Percentiles rank a stretch among this genome's conserved stretches.
phyloP scores from a whole-genome alignment of 2,329 filamentous ascomycete genomes.

The Emergomyces orientalis region DNA sequence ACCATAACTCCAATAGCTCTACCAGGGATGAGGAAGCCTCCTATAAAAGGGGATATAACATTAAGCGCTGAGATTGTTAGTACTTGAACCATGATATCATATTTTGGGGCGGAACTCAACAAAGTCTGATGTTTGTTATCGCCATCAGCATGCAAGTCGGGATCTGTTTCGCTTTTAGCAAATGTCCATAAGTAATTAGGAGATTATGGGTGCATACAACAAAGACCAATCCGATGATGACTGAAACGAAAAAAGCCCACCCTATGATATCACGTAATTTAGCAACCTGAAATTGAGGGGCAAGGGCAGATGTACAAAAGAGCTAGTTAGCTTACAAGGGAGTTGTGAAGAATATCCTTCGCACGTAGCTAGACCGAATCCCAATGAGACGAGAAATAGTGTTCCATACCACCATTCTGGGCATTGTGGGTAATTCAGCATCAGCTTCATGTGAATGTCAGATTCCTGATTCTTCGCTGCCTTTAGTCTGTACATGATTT shows the following conservation, averaged over 20 bases:
- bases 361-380: neutral
- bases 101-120: slow-evolving; percentile 5
- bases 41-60: slow-evolving; percentile 20
- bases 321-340: neutral
- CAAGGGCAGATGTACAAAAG: neutral
- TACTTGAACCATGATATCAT: neutral
- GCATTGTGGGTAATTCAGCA: neutral
- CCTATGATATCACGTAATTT: neutral
- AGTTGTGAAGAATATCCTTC: neutral
- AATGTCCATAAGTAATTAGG: slow-evolving; percentile 5
- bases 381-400: neutral
- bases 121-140: slow-evolving; percentile 19
- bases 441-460: neutral
- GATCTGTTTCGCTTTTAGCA: slow-evolving; percentile 12
- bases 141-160: slow-evolving; percentile 21
- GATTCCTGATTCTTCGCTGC: slow-evolving; percentile 12
- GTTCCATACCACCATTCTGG: neutral
- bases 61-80: slow-evolving; percentile 17
- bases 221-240: neutral
- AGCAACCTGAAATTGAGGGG: neutral
- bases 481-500: slow-evolving; percentile 26
- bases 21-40: slow-evolving; percentile 22
- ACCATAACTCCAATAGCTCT: slow-evolving; percentile 22
- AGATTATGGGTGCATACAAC: neutral
- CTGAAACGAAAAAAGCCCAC: neutral